phyloP scores from a whole-genome alignment of 2,329 filamentous ascomycete species.

The Ophiocordyceps camponoti-floridani region DNA sequence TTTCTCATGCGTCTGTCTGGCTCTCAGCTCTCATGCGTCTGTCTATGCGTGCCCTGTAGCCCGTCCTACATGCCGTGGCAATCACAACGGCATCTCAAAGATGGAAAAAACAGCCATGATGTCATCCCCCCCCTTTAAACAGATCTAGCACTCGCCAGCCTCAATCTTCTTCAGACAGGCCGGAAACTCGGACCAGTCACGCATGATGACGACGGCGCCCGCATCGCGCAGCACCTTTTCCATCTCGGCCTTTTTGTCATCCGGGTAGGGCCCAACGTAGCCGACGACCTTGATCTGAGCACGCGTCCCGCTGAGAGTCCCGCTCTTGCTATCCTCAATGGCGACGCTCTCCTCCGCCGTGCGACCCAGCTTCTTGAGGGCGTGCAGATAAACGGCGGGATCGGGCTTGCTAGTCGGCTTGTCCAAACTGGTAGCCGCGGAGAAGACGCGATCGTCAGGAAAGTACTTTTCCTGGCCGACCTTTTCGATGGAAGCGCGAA shows the following conservation, averaged over 20 bases:
- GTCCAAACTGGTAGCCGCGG: conserved; percentile 59
- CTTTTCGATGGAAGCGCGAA: conserved; percentile 62
- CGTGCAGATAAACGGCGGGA: conserved; percentile 71
- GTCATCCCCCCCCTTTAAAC: no score
- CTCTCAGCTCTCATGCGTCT: conserved; percentile 7
- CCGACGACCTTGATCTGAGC: conserved; percentile 68
- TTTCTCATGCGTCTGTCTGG: no score
- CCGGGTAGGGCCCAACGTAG: conserved; percentile 65
- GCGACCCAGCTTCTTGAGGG: conserved; percentile 56
- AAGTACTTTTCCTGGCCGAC: conserved; percentile 70
- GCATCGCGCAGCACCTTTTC: conserved; percentile 38
- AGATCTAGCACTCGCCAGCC: conserved; percentile 14
- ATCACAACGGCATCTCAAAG: neutral
- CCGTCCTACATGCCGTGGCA: neutral
- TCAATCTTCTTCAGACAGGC: conserved; percentile 26
- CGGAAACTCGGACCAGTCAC: conserved; percentile 39
- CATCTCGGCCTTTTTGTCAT: conserved; percentile 46
- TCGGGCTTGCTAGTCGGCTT: conserved; percentile 81
- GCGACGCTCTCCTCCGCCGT: conserved; percentile 56
- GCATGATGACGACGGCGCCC: conserved; percentile 45
- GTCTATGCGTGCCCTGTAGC: conserved; percentile 4
- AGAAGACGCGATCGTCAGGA: conserved; percentile 49
- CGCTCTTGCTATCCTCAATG: conserved; percentile 79
- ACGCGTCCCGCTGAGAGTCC: conserved; percentile 53
- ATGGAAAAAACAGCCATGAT: neutral